A percentile compares a stretch with the other conserved stretches of the same genome.
Evolutionary conservation across 164 flowering plant genomes (phyloP).

Genomic region (Vitis labrusca): DNA sequence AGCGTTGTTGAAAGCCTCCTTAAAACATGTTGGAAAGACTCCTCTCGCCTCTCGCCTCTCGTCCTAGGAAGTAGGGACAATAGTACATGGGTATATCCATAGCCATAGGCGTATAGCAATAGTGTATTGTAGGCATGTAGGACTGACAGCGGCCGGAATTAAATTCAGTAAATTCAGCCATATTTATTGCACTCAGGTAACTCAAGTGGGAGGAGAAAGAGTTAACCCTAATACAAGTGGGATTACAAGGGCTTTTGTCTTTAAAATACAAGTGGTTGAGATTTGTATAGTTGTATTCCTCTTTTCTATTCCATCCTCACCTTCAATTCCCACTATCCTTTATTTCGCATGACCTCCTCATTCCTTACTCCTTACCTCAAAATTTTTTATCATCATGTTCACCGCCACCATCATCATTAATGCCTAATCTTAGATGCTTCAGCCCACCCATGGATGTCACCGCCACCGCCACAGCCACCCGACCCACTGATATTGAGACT

Average conservation of each 20-base stretch:
- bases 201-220: not conserved
- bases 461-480: conserved; percentile 1
- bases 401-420: not conserved
- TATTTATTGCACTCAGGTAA: conserved; percentile 9
- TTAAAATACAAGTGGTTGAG: too few relatives aligned
- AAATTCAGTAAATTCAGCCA: not conserved
- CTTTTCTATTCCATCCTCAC: too few relatives aligned
- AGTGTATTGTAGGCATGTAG: too few relatives aligned
- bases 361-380: not conserved
- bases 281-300: too few relatives aligned
- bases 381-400: not conserved
- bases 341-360: not conserved
- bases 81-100: too few relatives aligned
- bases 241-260: too few relatives aligned
- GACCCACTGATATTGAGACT: too few relatives aligned
- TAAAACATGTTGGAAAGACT: not conserved
- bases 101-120: too few relatives aligned
- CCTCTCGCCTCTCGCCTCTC: not conserved
- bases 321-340: too few relatives aligned
- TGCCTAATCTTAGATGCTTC: too few relatives aligned
- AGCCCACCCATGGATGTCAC: conserved; percentile 21
- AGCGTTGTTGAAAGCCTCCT: not conserved
- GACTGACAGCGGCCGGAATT: too few relatives aligned
- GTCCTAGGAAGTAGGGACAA: not conserved
- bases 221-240: too few relatives aligned